These are phyloP conservation scores for Pichia sp. DNA, from an alignment of 1,139 yeast species.

Conservation along the genomic window DNA sequence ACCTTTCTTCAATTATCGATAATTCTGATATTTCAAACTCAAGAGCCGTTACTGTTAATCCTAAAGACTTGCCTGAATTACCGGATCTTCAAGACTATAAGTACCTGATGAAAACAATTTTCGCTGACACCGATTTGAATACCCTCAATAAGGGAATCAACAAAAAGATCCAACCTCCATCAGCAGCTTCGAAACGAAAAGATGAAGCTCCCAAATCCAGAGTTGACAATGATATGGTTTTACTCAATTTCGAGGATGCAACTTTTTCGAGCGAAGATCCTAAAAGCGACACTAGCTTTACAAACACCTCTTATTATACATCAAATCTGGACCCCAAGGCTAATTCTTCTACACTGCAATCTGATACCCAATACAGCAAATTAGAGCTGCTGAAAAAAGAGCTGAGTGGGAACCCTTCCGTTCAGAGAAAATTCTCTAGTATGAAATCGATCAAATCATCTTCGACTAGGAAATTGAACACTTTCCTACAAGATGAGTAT, in stretches of 20 bases:
- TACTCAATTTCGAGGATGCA: constrained; percentile 7
- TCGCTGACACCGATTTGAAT: constrained; percentile 18
- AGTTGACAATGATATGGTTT: constrained; percentile 11
- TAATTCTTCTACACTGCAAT: neutral
- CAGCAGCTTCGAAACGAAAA: neutral
- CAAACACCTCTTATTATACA: neutral
- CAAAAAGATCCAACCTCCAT: neutral
- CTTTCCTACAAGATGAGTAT: constrained; percentile 21
- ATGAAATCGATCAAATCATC: constrained; percentile 22
- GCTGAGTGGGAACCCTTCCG: constrained; percentile 2
- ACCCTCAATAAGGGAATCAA: neutral
- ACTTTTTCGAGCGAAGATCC: constrained; percentile 5
- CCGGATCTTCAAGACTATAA: constrained; percentile 31
- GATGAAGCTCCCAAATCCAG: neutral
- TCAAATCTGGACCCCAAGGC: constrained; percentile 8
- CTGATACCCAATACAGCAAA: constrained; percentile 7
- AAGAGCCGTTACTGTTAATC: constrained; percentile 15
- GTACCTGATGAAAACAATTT: constrained; percentile 32
- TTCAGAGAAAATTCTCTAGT: constrained; percentile 8
- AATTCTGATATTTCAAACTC: constrained; percentile 11
- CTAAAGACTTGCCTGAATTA: constrained; percentile 24
- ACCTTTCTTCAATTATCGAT: constrained; percentile 1
- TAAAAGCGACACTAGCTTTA: neutral
- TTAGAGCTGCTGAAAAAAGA: constrained; percentile 18
- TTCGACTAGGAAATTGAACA: constrained; percentile 29